Evolutionary conservation across 345 rosid genomes (phyloP).

Genomic region (Gossypioides kirkii): DNA sequence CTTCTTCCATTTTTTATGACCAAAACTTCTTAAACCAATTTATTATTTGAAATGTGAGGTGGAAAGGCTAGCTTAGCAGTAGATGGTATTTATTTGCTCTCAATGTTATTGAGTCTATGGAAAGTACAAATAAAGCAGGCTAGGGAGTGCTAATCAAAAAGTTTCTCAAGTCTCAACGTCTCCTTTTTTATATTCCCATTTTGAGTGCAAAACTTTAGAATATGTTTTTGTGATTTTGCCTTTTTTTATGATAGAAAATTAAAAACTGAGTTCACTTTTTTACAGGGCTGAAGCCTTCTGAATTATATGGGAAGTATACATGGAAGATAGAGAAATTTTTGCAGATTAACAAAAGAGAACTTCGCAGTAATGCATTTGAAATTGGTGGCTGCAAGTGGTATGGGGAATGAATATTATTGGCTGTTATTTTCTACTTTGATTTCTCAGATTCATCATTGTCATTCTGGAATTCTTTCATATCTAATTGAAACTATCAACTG

Average conservation of each 20-base stretch:
- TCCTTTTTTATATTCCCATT: background rate
- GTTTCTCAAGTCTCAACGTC: too few species aligned
- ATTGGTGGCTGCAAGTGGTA: constrained; percentile 97
- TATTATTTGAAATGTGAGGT: too few species aligned
- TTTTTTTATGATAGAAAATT: constrained; percentile 5
- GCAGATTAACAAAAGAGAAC: constrained; percentile 73
- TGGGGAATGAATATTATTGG: constrained; percentile 22
- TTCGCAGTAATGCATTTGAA: constrained; percentile 71
- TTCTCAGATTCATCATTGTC: background rate
- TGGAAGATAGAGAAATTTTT: constrained; percentile 93
- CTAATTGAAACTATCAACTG: background rate
- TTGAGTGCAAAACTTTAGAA: background rate
- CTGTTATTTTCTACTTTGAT: background rate
- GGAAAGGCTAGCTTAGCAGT: too few species aligned
- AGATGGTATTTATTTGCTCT: too few species aligned
- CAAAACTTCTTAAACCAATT: constrained; percentile 10
- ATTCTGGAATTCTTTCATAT: background rate
- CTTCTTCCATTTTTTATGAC: constrained; percentile 3
- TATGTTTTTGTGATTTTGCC: background rate
- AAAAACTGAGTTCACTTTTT: background rate
- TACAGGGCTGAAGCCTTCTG: constrained; percentile 71
- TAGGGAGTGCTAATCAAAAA: too few species aligned
- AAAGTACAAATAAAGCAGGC: too few species aligned
- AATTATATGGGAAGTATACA: constrained; percentile 64
- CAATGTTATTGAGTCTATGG: too few species aligned